phyloP scores from a whole-genome alignment of 441 rosid species.

The Breynia disticha region DNA sequence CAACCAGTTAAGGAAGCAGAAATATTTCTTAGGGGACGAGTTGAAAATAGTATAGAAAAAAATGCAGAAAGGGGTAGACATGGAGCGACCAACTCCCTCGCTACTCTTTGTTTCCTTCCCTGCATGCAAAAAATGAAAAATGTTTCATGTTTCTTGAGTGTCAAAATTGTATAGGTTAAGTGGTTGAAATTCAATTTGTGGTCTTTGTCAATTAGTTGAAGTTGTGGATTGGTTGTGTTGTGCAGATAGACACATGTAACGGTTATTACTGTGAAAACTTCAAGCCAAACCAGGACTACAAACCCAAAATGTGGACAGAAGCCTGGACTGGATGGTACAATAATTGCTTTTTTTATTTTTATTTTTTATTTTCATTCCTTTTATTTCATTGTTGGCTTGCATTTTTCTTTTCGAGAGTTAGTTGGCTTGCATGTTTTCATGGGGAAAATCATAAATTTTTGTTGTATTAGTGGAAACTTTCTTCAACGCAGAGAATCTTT shows the following conservation, averaged over 20 bases:
- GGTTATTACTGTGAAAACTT: constrained; percentile 89
- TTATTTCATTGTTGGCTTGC: no score
- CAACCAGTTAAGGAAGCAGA: no score
- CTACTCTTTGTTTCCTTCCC: no score
- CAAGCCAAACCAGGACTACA: constrained; percentile 76
- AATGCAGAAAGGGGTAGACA: no score
- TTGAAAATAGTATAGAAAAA: no score
- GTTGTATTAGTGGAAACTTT: not conserved
- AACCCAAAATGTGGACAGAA: constrained; percentile 98
- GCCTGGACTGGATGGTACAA: constrained; percentile 99
- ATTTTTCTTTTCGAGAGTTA: not conserved
- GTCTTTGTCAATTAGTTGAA: constrained; percentile 3
- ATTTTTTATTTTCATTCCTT: no score
- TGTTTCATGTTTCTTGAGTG: constrained; percentile 7
- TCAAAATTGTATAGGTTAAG: not conserved
- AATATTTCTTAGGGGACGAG: not conserved
- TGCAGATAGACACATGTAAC: constrained; percentile 84
- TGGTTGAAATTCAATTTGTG: no score
- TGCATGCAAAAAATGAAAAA: not conserved
- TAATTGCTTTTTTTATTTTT: constrained; percentile 1
- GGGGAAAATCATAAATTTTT: not conserved
- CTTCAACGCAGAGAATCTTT: not conserved
- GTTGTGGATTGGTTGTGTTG: not conserved
- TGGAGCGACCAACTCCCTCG: no score
- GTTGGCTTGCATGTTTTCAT: constrained; percentile 1